phyloP scores from a whole-genome alignment of 495 filamentous ascomycete species.

The Penicillium ochrochloron region DNA sequence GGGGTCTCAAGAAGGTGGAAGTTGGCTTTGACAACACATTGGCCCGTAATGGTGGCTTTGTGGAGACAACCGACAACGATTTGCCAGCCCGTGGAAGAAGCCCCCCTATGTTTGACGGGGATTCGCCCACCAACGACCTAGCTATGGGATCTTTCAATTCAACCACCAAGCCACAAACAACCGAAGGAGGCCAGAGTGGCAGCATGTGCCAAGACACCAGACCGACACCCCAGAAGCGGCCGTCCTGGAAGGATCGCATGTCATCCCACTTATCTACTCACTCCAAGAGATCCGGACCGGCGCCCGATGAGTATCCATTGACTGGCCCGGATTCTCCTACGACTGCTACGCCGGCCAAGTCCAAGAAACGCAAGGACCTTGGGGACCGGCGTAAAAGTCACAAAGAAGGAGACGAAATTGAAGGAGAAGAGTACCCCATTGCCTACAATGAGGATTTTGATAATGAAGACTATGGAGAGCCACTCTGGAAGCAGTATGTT shows the following conservation, averaged over 20 bases:
- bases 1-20: conserved; percentile 54
- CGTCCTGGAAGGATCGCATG: conserved; percentile 50
- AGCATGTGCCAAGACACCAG: conserved; percentile 15
- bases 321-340: conserved; percentile 40
- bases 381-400: conserved; percentile 21
- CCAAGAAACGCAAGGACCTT: conserved; percentile 27
- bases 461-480: conserved; percentile 65
- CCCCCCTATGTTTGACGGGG: neutral
- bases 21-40: conserved; percentile 50
- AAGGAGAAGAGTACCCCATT: conserved; percentile 66
- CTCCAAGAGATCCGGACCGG: conserved; percentile 33
- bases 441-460: conserved; percentile 72
- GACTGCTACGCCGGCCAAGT: conserved; percentile 25
- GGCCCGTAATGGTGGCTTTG: conserved; percentile 59
- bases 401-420: conserved; percentile 42
- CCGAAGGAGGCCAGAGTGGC: conserved; percentile 3
- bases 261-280: conserved; percentile 31
- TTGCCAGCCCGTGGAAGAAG: conserved; percentile 11
- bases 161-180: neutral
- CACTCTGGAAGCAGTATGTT: conserved; percentile 82
- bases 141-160: neutral
- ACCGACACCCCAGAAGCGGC: conserved; percentile 37
- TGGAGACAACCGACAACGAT: conserved; percentile 22
- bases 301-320: conserved; percentile 46
- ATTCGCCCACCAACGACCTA: conserved; percentile 7